Evolutionary conservation across 345 rosid species (phyloP), one percentile per base, ranked within the genome.

Genomic region (Citrus inodora): DNA sequence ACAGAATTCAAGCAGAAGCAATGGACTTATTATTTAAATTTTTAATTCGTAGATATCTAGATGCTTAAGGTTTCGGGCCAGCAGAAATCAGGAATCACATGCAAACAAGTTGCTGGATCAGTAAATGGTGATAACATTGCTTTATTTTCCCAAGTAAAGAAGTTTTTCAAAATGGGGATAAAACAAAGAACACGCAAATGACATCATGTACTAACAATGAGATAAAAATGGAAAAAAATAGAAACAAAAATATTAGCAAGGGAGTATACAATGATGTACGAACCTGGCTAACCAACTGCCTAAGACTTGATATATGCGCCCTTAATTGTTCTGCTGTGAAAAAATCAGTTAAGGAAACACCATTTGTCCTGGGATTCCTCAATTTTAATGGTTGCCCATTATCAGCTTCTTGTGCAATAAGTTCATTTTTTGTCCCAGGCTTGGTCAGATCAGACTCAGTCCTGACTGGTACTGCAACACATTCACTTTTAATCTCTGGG

Each of bases 231-330:
- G 0, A 2, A 6, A 63, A 63, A 63, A 32, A 27, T 7, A 75
- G 16, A 60, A 62, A 62, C 4, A 9, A 32, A 66, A 19, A 28
- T 7, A 7, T 32, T 13, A 56, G 33, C 58, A 74, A 16, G 6
- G 21, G 56, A 51, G 30, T 14, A 66, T 55, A 35, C 1, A 75
- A 19, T 21, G 21, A 61, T 69, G 62, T 56, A 53, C 78, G 69
- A 71, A 87, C 92, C 91, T 84, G 82, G 35, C 61, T 66, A 67
- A 76, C 78, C 42, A 62, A 58, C 67, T 75, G 79, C 70, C 55
- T 70, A 38, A 91, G 89, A 78, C 90, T 86, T 80, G 80, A 75
- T 61, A 91, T 37, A 73, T 89, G 92, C 67, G 79, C 77, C 73
- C 76, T 76, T 74, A 91, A 83, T 61, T 87, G 87, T 59, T 83